Evolutionary conservation across 306 rosid genomes (phyloP).

Genomic region (Dalbergia cultrata): DNA sequence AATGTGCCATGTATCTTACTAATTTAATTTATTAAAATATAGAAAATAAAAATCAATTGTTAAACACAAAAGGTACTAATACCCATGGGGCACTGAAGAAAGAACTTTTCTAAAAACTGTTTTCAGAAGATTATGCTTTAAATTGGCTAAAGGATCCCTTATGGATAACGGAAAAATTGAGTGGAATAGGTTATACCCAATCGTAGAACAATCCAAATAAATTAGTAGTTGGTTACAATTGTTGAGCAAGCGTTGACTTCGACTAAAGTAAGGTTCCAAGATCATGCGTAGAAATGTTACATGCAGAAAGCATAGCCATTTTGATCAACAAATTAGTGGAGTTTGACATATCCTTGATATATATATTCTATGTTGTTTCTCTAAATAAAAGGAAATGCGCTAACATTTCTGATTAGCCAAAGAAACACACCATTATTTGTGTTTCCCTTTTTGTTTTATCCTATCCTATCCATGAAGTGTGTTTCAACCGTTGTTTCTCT

Average conservation of each 20-base stretch:
- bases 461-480: not conserved
- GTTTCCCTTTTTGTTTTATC: not conserved
- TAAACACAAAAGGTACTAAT: no score
- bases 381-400: constrained; percentile 24
- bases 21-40: no score
- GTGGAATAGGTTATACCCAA: not conserved
- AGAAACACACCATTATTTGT: constrained; percentile 3
- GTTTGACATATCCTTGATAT: not conserved
- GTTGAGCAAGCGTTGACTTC: not conserved
- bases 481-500: constrained; percentile 1
- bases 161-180: not conserved
- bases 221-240: not conserved
- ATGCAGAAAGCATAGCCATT: constrained; percentile 13
- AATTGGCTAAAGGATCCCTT: not conserved
- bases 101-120: no score
- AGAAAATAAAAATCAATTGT: no score
- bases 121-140: no score
- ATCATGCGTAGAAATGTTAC: not conserved
- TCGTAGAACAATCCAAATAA: not conserved
- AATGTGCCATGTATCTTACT: no score
- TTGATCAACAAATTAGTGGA: constrained; percentile 17
- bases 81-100: no score
- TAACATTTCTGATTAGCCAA: constrained; percentile 23
- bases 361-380: not conserved
- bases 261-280: constrained; percentile 1